phyloP scores from a whole-genome alignment of 495 filamentous ascomycete genomes.

The Penicillium arizonense region DNA sequence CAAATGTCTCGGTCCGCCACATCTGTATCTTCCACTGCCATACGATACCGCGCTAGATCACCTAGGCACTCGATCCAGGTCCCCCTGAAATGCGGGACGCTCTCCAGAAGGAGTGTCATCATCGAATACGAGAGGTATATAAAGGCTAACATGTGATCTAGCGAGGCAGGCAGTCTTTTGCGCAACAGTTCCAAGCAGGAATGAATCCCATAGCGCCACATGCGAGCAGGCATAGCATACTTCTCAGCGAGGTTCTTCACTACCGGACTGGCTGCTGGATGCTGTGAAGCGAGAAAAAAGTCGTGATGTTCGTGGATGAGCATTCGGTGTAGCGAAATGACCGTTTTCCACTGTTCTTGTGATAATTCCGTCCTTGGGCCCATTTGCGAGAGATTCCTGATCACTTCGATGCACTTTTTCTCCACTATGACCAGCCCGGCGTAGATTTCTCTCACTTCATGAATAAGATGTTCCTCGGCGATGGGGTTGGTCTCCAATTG shows the following conservation, averaged over 20 bases:
- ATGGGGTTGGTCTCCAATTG: conserved; percentile 68
- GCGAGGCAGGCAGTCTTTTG: conserved; percentile 62
- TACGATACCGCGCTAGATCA: conserved; percentile 69
- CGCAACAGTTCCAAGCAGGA: conserved; percentile 72
- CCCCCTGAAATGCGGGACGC: conserved; percentile 70
- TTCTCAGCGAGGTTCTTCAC: conserved; percentile 60
- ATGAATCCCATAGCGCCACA: conserved; percentile 86
- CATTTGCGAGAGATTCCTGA: conserved; percentile 53
- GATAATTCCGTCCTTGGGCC: conserved; percentile 41
- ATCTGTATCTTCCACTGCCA: conserved; percentile 78
- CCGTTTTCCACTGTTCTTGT: conserved; percentile 66
- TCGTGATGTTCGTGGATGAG: conserved; percentile 78
- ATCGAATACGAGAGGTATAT: conserved; percentile 81
- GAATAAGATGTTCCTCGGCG: conserved; percentile 69
- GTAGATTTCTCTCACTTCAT: conserved; percentile 72
- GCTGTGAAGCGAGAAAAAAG: conserved; percentile 76
- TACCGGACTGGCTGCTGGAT: conserved; percentile 62
- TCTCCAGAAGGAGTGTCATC: conserved; percentile 76
- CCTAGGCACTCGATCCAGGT: conserved; percentile 93
- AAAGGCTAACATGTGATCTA: conserved; percentile 80
- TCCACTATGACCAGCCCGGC: conserved; percentile 76
- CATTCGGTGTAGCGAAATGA: conserved; percentile 70
- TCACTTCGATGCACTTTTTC: conserved; percentile 72
- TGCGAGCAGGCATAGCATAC: conserved; percentile 77
- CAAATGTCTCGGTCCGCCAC: conserved; percentile 72